A percentile compares a stretch with the other conserved stretches of the same genome.
These are phyloP conservation scores for Trichoderma sp. DNA, from an alignment of 2,329 filamentous ascomycete species.

Conservation along the genomic window DNA sequence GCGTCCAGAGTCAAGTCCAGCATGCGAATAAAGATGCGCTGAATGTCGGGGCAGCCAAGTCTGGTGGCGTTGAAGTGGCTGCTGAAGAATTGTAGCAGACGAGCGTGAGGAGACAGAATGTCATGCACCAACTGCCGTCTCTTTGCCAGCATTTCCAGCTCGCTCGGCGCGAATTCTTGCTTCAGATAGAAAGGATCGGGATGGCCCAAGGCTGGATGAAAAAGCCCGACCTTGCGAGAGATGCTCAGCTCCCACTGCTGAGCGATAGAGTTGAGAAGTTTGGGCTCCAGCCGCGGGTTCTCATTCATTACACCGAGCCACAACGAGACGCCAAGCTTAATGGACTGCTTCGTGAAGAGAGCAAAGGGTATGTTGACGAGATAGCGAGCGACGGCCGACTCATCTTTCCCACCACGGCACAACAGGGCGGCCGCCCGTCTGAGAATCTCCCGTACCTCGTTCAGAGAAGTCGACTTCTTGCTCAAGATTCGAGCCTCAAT, in stretches of 20 bases:
- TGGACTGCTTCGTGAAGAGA: constrained; percentile 91
- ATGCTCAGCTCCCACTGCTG: constrained; percentile 90
- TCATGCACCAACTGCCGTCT: constrained; percentile 80
- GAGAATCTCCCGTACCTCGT: constrained; percentile 78
- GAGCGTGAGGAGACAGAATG: constrained; percentile 81
- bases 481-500: constrained; percentile 71
- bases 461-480: constrained; percentile 69
- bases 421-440: constrained; percentile 83
- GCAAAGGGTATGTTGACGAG: constrained; percentile 91
- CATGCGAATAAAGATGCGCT: constrained; percentile 79
- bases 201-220: constrained; percentile 72
- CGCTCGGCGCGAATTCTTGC: constrained; percentile 90
- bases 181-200: constrained; percentile 87
- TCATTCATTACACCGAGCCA: constrained; percentile 98
- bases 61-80: constrained; percentile 95
- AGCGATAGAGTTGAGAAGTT: constrained; percentile 82
- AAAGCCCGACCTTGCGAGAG: constrained; percentile 75
- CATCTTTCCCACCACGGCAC: constrained; percentile 74
- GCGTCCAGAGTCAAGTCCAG: constrained; percentile 78
- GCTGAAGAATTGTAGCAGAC: constrained; percentile 82
- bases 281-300: constrained; percentile 83
- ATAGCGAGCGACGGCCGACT: constrained; percentile 79
- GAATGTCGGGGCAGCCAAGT: constrained; percentile 79
- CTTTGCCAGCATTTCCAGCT: constrained; percentile 72
- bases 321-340: constrained; percentile 91